Evolutionary conservation across 2,329 filamentous ascomycete genomes (phyloP).

Genomic region (Hawksworthiomyces lignivorus): DNA sequence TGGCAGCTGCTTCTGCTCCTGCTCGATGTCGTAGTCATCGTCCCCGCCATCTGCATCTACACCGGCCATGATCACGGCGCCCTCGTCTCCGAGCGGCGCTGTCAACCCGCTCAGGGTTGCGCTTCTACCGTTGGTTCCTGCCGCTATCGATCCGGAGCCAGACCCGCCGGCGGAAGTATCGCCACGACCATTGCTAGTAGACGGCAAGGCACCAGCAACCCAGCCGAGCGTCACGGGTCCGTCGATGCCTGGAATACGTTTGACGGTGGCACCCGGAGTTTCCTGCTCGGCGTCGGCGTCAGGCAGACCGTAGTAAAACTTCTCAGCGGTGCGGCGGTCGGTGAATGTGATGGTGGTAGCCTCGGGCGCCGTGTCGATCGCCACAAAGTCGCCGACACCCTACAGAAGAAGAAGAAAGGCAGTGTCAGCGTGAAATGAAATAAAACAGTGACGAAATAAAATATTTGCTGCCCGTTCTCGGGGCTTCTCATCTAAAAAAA

Average conservation of each 20-base stretch:
- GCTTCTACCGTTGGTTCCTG: too few relatives aligned
- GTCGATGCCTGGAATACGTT: slow-evolving; percentile 52
- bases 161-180: too few relatives aligned
- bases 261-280: slow-evolving; percentile 25
- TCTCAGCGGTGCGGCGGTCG: slow-evolving; percentile 64
- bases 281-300: neutral
- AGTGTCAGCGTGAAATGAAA: neutral
- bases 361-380: slow-evolving; percentile 41
- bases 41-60: neutral
- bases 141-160: too few relatives aligned
- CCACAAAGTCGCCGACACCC: slow-evolving; percentile 56
- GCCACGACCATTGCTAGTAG: slow-evolving; percentile 1
- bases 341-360: slow-evolving; percentile 54
- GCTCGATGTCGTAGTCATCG: neutral
- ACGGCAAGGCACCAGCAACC: slow-evolving; percentile 29
- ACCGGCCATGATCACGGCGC: too few relatives aligned
- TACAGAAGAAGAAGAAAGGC: too few relatives aligned
- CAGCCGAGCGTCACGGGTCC: slow-evolving; percentile 60
- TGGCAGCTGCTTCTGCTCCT: neutral
- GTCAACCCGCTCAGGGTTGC: too few relatives aligned
- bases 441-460: too few relatives aligned
- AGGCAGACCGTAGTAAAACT: slow-evolving; percentile 50
- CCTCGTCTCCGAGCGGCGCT: too few relatives aligned
- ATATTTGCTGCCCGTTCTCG: too few relatives aligned
- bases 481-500: too few relatives aligned